These are phyloP conservation scores for Solanum sitiens DNA, from an alignment of 257 asterid species.

Conservation along the genomic window DNA sequence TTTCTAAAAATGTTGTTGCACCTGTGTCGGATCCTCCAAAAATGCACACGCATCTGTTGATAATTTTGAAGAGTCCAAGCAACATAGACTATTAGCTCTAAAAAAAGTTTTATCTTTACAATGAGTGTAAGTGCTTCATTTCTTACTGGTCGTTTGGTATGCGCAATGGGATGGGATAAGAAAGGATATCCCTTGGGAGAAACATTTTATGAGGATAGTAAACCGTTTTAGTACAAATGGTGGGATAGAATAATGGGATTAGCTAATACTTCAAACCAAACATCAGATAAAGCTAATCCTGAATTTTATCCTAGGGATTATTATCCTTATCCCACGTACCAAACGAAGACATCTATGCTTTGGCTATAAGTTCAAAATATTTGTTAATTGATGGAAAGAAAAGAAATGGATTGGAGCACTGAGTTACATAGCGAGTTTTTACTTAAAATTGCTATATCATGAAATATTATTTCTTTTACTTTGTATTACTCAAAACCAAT, in stretches of 20 bases:
- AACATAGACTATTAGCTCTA: not conserved
- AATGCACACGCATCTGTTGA: not conserved
- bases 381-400: not conserved
- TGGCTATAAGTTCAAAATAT: not conserved
- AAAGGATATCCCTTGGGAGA: not conserved
- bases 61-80: not conserved
- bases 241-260: not conserved
- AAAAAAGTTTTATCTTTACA: not conserved
- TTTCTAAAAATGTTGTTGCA: not conserved
- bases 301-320: not conserved
- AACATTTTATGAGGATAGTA: not conserved
- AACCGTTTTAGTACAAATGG: not conserved
- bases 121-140: not conserved
- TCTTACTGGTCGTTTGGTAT: not conserved
- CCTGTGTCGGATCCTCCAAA: not conserved
- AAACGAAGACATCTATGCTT: not conserved
- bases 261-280: not conserved
- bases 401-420: not conserved
- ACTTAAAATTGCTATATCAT: not conserved
- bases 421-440: not conserved
- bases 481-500: not conserved
- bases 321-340: not conserved
- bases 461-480: not conserved
- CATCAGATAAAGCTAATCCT: not conserved
- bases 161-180: not conserved